Evolutionary conservation across 768 basidiomycete genomes (phyloP).

Genomic region (Chiua virens): DNA sequence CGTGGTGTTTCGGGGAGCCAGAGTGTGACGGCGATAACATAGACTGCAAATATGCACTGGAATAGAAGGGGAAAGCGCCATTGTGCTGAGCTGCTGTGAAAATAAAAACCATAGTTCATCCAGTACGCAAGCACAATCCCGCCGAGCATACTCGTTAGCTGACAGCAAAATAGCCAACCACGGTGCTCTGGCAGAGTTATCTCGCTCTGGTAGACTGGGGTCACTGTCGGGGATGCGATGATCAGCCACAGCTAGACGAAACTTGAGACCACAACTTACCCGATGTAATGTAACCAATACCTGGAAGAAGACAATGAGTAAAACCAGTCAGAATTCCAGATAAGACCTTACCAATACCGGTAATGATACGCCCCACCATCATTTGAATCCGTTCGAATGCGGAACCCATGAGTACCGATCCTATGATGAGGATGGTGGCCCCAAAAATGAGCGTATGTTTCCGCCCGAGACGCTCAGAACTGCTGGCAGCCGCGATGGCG

Average conservation of each 20-base stretch:
- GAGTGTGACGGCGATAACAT: conserved; percentile 1
- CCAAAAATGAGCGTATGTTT: conserved; percentile 12
- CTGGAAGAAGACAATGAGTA: not conserved
- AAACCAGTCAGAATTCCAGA: not conserved
- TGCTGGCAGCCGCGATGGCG: conserved; percentile 13
- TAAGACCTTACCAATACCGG: conserved; percentile 4
- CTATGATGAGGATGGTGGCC: conserved; percentile 5
- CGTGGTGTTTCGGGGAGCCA: conserved; percentile 7
- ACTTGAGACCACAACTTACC: not conserved
- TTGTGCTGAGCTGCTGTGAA: conserved; percentile 7
- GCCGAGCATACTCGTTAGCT: conserved; percentile 14
- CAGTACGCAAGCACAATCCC: conserved; percentile 13
- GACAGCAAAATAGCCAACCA: conserved; percentile 14
- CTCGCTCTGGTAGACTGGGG: conserved; percentile 14
- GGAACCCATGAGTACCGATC: conserved; percentile 12
- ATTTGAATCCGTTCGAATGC: conserved; percentile 12
- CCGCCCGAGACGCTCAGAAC: conserved; percentile 11
- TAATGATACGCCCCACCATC: conserved; percentile 11
- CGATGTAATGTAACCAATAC: conserved; percentile 14
- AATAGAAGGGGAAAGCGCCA: conserved; percentile 12
- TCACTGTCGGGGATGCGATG: conserved; percentile 1
- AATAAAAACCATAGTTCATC: conserved; percentile 16
- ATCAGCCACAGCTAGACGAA: not conserved
- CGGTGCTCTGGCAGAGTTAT: conserved; percentile 12
- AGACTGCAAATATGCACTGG: conserved; percentile 7